These are phyloP conservation scores for Shiraia sp. DNA, from an alignment of 2,329 filamentous ascomycete species.

Conservation along the genomic window DNA sequence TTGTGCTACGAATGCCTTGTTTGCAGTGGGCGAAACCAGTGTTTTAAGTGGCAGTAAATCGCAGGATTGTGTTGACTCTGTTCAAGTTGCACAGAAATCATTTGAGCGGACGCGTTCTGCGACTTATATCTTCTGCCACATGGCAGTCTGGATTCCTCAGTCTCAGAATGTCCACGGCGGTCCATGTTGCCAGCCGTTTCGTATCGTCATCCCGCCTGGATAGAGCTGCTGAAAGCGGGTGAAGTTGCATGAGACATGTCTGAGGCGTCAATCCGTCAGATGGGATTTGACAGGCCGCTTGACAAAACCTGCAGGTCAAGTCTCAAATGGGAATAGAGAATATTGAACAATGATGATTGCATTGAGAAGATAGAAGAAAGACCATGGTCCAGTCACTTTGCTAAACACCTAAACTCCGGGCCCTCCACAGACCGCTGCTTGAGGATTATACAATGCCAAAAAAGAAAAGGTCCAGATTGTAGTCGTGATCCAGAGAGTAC, in stretches of 20 bases:
- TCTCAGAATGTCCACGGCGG: conserved; percentile 33
- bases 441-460: conserved; percentile 32
- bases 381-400: conserved; percentile 28
- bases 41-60: conserved; percentile 13
- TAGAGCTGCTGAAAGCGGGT: conserved; percentile 29
- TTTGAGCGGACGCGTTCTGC: conserved; percentile 12
- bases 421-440: conserved; percentile 19
- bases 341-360: conserved; percentile 12
- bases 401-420: conserved; percentile 36
- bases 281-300: conserved; percentile 17
- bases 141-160: conserved; percentile 37
- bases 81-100: conserved; percentile 7
- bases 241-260: conserved; percentile 22
- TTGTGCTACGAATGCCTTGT: conserved; percentile 15
- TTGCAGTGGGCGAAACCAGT: conserved; percentile 14
- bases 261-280: conserved; percentile 15
- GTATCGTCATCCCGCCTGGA: conserved; percentile 16
- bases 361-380: conserved; percentile 18
- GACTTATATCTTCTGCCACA: conserved; percentile 34
- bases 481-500: conserved; percentile 14
- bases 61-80: conserved; percentile 12
- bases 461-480: conserved; percentile 14
- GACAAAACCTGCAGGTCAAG: conserved; percentile 2
- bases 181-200: conserved; percentile 24
- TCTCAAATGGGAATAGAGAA: conserved; percentile 14